A percentile compares a stretch with the other conserved stretches of the same genome.
phyloP scores from a whole-genome alignment of 148 eudicot species.

The Persicaria tinctoria region DNA sequence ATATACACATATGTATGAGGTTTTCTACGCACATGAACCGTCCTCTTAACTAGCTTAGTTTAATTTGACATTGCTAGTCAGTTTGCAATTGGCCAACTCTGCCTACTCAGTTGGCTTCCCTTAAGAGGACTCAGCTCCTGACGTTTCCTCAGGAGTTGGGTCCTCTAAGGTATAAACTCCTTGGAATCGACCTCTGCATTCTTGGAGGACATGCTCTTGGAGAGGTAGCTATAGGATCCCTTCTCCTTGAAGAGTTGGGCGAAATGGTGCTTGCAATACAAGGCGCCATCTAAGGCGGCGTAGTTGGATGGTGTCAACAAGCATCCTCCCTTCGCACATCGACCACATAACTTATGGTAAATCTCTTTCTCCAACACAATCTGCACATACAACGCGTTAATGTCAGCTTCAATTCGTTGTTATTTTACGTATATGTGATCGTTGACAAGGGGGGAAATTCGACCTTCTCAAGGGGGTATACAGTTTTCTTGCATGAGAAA shows the following conservation, averaged over 20 bases:
- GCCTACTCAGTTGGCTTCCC: background rate
- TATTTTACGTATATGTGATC: background rate
- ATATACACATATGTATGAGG: no score
- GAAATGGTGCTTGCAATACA: conserved; percentile 85
- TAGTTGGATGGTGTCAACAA: conserved; percentile 49
- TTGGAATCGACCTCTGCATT: background rate
- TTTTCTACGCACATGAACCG: no score
- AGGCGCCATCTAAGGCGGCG: conserved; percentile 74
- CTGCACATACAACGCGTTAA: background rate
- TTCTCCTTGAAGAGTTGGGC: conserved; percentile 76
- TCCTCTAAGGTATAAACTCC: background rate
- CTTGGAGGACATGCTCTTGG: conserved; percentile 3
- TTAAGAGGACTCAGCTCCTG: background rate
- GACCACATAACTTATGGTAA: conserved; percentile 73
- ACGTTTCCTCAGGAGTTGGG: background rate
- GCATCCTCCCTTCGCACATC: conserved; percentile 83
- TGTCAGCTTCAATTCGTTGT: background rate
- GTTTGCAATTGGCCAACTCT: background rate
- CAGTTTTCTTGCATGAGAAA: conserved; percentile 64
- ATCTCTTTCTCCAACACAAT: conserved; percentile 55
- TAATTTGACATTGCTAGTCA: background rate
- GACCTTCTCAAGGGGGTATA: conserved; percentile 86
- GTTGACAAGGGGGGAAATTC: background rate
- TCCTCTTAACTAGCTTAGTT: no score
- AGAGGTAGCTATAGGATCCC: conserved; percentile 47